These are phyloP conservation scores for Nakazawaea holstii DNA, from an alignment of 805 yeast species.

Conservation along the genomic window DNA sequence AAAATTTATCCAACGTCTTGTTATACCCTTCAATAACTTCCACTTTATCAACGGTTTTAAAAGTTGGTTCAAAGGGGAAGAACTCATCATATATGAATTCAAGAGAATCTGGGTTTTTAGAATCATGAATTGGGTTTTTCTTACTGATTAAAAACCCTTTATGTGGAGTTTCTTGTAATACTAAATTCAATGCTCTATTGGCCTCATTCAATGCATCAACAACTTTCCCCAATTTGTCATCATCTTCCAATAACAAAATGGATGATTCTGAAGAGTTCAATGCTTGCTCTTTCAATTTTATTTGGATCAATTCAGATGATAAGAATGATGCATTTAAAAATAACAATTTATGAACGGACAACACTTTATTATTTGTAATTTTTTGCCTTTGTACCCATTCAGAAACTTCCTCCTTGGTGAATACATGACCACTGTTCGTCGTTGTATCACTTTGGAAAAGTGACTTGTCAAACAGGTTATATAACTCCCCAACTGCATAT, in stretches of 20 bases:
- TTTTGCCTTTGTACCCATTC: conserved; percentile 36
- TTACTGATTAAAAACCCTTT: conserved; percentile 63
- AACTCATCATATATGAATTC: conserved; percentile 47
- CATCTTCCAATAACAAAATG: conserved; percentile 23
- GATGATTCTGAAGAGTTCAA: conserved; percentile 35
- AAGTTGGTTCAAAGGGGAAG: conserved; percentile 45
- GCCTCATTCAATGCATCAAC: conserved; percentile 41
- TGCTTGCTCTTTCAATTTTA: conserved; percentile 39
- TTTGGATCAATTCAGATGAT: conserved; percentile 73
- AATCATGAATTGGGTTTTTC: conserved; percentile 45
- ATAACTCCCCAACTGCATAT: conserved; percentile 72
- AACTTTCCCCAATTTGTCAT: conserved; percentile 23
- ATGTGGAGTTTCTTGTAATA: conserved; percentile 31
- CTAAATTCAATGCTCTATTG: conserved; percentile 32
- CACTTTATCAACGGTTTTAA: conserved; percentile 22
- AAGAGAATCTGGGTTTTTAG: conserved; percentile 31
- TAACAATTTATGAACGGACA: conserved; percentile 64
- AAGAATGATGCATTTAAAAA: conserved; percentile 67
- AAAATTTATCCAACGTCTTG: conserved; percentile 75
- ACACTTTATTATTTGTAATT: conserved; percentile 30
- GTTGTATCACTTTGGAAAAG: conserved; percentile 32
- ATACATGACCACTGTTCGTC: conserved; percentile 13
- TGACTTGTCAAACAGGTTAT: conserved; percentile 52
- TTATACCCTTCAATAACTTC: conserved; percentile 61
- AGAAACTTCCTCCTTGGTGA: conserved; percentile 26